These are phyloP conservation scores for Calonectria ilicicola DNA, from an alignment of 2,329 filamentous ascomycete species.

Conservation along the genomic window DNA sequence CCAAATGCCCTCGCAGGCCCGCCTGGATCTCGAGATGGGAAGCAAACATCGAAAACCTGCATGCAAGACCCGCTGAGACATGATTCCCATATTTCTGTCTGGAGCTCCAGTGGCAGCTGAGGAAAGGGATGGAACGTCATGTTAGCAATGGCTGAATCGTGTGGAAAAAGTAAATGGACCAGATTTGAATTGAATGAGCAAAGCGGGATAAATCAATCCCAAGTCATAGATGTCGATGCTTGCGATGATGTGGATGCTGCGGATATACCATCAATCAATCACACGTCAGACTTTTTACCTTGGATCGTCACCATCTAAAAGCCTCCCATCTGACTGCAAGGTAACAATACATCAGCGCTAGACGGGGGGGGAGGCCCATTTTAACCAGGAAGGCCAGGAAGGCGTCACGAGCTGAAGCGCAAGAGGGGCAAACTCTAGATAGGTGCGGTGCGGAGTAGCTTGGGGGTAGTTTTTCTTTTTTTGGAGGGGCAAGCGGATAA, in stretches of 20 bases:
- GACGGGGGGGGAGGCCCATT: not conserved
- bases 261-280: slow-evolving; percentile 2
- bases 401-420: not conserved
- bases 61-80: slow-evolving; percentile 37
- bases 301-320: not conserved
- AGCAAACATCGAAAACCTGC: slow-evolving; percentile 46
- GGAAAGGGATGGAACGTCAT: slow-evolving; percentile 40
- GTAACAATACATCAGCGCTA: slow-evolving; percentile 8
- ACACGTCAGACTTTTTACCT: slow-evolving; percentile 17
- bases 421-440: not conserved
- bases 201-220: not conserved
- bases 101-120: slow-evolving; percentile 37
- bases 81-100: slow-evolving; percentile 39
- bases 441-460: slow-evolving; percentile 18
- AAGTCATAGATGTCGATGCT: not conserved
- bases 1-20: slow-evolving; percentile 31
- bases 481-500: not conserved
- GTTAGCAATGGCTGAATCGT: not conserved
- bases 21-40: slow-evolving; percentile 34
- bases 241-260: not conserved
- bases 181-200: slow-evolving; percentile 4
- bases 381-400: slow-evolving; percentile 1
- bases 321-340: not conserved
- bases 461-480: not conserved
- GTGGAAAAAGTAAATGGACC: not conserved